Evolutionary conservation across 257 asterid genomes (phyloP).

Genomic region (Cordia subcordata): DNA sequence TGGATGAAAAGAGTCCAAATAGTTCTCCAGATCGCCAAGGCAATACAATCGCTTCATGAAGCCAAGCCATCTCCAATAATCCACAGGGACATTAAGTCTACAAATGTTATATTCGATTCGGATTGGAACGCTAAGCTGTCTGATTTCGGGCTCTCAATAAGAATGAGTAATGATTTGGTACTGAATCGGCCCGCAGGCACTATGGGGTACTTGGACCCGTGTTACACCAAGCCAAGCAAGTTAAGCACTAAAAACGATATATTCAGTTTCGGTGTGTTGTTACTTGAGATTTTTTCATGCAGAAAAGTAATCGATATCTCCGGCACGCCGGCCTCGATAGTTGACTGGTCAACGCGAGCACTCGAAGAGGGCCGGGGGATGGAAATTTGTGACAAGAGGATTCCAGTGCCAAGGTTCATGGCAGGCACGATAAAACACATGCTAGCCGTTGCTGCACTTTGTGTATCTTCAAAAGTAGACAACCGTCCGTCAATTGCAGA

Average conservation of each 20-base stretch:
- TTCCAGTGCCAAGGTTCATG: constrained; percentile 24
- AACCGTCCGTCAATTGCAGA: constrained; percentile 52
- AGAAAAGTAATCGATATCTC: constrained; percentile 48
- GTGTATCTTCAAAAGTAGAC: constrained; percentile 27
- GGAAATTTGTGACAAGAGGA: constrained; percentile 43
- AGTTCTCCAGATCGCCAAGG: constrained; percentile 47
- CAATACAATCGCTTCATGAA: constrained; percentile 44
- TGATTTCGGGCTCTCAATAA: constrained; percentile 59
- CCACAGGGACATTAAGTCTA: constrained; percentile 68
- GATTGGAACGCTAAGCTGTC: constrained; percentile 49
- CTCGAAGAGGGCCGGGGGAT: constrained; percentile 21
- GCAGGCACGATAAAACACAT: constrained; percentile 19
- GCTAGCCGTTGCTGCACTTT: constrained; percentile 42
- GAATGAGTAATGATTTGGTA: constrained; percentile 7
- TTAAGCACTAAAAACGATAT: constrained; percentile 59
- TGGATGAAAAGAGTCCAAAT: constrained; percentile 49
- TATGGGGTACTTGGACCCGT: constrained; percentile 68
- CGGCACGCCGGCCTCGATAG: constrained; percentile 46
- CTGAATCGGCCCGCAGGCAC: constrained; percentile 62
- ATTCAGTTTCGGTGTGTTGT: constrained; percentile 64
- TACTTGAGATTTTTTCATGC: constrained; percentile 52
- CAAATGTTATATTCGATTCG: constrained; percentile 48
- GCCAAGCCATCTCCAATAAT: constrained; percentile 30
- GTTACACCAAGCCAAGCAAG: constrained; percentile 48
- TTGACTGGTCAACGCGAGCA: constrained; percentile 61